These are phyloP conservation scores for Emydomyces testavorans DNA, from an alignment of 2,329 filamentous ascomycete species.

Conservation along the genomic window DNA sequence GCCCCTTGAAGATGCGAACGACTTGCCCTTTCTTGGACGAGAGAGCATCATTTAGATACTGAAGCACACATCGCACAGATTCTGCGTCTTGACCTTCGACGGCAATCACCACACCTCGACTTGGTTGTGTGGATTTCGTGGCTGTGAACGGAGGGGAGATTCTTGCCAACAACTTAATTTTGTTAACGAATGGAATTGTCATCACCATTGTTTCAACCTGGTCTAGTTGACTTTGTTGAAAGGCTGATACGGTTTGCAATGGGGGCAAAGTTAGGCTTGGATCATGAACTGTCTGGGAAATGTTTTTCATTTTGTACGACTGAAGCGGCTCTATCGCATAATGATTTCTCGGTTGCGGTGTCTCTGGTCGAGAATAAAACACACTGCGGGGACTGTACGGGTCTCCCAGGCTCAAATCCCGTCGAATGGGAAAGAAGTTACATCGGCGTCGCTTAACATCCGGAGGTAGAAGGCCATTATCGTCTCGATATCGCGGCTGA, in stretches of 20 bases:
- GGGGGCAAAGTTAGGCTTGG: constrained; percentile 44
- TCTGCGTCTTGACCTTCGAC: constrained; percentile 62
- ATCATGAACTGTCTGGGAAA: constrained; percentile 33
- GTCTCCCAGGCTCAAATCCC: constrained; percentile 30
- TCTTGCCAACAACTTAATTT: constrained; percentile 62
- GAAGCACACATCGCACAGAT: constrained; percentile 54
- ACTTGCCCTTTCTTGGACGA: constrained; percentile 42
- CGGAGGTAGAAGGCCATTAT: constrained; percentile 36
- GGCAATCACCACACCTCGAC: constrained; percentile 68
- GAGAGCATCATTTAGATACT: constrained; percentile 48
- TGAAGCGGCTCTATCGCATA: constrained; percentile 45
- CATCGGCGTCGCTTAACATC: constrained; percentile 55
- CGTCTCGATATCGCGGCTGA: constrained; percentile 24
- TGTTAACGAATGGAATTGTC: constrained; percentile 61
- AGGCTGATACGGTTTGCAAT: constrained; percentile 35
- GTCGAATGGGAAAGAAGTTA: constrained; percentile 36
- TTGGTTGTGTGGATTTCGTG: constrained; percentile 23
- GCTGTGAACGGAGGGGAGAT: constrained; percentile 57
- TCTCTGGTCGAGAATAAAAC: constrained; percentile 36
- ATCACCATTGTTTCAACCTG: constrained; percentile 59
- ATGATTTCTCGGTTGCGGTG: constrained; percentile 24
- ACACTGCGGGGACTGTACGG: constrained; percentile 31
- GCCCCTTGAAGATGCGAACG: constrained; percentile 41
- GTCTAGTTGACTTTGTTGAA: constrained; percentile 29
- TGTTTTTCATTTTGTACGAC: constrained; percentile 24